phyloP scores from a whole-genome alignment of 192 early-diverging fungal genomes.

The Coemansia sp. region DNA sequence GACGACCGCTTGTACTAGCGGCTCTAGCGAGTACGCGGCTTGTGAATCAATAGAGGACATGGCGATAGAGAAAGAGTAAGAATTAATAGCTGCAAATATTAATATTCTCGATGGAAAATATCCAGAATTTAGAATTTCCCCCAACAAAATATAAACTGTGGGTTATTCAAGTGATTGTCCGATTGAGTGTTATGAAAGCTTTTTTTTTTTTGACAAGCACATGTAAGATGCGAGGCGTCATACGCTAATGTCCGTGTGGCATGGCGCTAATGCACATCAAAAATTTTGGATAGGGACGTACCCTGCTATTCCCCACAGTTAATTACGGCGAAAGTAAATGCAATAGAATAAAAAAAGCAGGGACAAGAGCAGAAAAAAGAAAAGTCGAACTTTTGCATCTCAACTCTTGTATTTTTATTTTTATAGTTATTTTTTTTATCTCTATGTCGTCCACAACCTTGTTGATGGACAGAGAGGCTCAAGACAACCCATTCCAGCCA shows the following conservation, averaged over 20 bases:
- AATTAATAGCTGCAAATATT: not conserved
- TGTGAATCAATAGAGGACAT: not conserved
- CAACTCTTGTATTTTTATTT: not conserved
- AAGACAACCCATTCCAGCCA: conserved; percentile 28
- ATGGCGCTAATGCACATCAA: conserved; percentile 6
- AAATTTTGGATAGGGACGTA: not conserved
- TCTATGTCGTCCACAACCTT: not conserved
- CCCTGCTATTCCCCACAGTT: not conserved
- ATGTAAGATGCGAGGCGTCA: not conserved
- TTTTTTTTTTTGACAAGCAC: not conserved
- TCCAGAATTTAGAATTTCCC: not conserved
- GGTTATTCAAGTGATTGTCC: not conserved
- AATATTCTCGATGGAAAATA: not conserved
- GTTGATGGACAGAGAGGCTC: not conserved
- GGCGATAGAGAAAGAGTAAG: not conserved
- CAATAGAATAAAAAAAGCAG: not conserved
- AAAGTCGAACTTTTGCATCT: not conserved
- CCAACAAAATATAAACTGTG: not conserved
- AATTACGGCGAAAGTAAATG: not conserved
- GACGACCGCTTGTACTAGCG: conserved; percentile 13
- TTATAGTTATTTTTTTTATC: not conserved
- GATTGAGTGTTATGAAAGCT: too few species aligned
- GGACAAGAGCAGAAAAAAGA: too few species aligned
- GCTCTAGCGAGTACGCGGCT: not conserved
- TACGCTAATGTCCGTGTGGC: conserved; percentile 4